These are phyloP conservation scores for Cladorrhinum sp. DNA, from an alignment of 2,329 filamentous ascomycete genomes.

Conservation along the genomic window DNA sequence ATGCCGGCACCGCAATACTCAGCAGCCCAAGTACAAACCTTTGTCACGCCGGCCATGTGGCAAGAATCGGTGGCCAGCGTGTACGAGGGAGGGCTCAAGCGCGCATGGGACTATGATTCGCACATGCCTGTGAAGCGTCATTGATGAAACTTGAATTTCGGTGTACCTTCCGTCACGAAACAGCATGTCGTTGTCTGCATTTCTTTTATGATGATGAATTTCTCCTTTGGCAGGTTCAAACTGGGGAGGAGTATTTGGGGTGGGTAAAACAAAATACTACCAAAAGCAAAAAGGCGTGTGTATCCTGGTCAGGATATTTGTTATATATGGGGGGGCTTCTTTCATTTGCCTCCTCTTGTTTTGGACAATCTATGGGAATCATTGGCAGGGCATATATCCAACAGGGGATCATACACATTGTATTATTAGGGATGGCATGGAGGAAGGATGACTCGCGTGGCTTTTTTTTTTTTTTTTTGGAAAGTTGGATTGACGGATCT, in stretches of 20 bases:
- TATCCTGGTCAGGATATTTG: not conserved
- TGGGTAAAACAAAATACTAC: not conserved
- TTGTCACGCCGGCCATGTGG: conserved; percentile 71
- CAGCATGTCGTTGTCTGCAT: not conserved
- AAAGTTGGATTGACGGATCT: not conserved
- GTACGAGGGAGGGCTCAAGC: conserved; percentile 63
- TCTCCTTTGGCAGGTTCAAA: not conserved
- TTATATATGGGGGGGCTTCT: no score
- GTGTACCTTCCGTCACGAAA: not conserved
- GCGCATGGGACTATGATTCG: conserved; percentile 57
- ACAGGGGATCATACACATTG: not conserved
- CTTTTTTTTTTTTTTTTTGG: no score
- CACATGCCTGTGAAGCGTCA: conserved; percentile 29
- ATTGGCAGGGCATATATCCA: no score
- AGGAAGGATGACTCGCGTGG: no score
- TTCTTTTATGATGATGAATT: not conserved
- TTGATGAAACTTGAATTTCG: conserved; percentile 6
- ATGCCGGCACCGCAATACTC: conserved; percentile 52
- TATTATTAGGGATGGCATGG: not conserved
- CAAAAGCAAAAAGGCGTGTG: not conserved
- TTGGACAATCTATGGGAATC: not conserved
- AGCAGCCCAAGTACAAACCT: conserved; percentile 51
- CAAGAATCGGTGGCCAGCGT: conserved; percentile 68
- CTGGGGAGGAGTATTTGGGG: not conserved
- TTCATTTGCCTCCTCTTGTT: not conserved